A percentile compares a stretch with the other conserved stretches of the same genome.
Evolutionary conservation across 331 rosid genomes (phyloP).

Genomic region (Cucumis variabilis): DNA sequence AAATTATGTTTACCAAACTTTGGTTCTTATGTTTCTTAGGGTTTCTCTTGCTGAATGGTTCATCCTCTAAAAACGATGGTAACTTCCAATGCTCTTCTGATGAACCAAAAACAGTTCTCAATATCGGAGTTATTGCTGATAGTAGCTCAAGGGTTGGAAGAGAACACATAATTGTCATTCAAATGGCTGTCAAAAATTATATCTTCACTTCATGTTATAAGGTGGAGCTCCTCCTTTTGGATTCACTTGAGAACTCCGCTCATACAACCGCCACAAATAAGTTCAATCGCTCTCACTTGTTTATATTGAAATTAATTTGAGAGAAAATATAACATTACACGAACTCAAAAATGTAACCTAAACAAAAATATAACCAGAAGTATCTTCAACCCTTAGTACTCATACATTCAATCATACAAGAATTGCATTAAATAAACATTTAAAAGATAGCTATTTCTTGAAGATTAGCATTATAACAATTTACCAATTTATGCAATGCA

Average conservation of each 20-base stretch:
- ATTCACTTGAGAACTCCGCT: slow-evolving; percentile 35
- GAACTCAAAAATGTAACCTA: neutral
- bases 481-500: slow-evolving; percentile 41
- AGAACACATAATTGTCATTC: too few relatives aligned
- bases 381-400: too few relatives aligned
- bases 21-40: neutral
- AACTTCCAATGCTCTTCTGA: neutral
- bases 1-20: neutral
- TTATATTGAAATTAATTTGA: neutral
- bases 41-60: neutral
- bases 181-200: slow-evolving; percentile 46
- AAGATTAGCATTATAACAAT: neutral
- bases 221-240: slow-evolving; percentile 32
- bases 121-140: slow-evolving; percentile 25
- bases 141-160: slow-evolving; percentile 45
- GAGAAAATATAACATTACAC: neutral
- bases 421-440: too few relatives aligned
- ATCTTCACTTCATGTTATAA: slow-evolving; percentile 23
- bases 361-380: too few relatives aligned
- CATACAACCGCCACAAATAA: neutral
- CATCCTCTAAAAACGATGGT: neutral
- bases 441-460: too few relatives aligned
- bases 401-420: too few relatives aligned
- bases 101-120: neutral
- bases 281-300: neutral